Evolutionary conservation across 345 rosid species (phyloP), one percentile per base, ranked within the genome.

Genomic region (Sisymbrium irio): DNA sequence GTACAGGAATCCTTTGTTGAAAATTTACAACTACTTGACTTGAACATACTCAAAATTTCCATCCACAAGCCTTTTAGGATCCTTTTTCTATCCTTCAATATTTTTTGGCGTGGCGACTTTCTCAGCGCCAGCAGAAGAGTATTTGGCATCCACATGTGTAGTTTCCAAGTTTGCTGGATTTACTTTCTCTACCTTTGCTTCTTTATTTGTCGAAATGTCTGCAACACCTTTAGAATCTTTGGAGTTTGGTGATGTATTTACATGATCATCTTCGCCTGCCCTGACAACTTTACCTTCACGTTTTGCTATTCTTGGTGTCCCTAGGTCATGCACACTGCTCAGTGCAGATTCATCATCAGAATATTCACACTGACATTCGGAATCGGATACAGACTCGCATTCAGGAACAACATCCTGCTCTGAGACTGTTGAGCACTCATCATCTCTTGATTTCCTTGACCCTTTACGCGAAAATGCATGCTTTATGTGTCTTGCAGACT

Each of bases 391-490:
- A 15, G 82, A 74, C 35, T 82, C 91, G 3, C 77, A 74, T 22
- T 80, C 85, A 12, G 61, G 65, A 56, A 37, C 41, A 40, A 37
- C 58, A 30, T 87, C 86, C 40, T 67, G 39, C 41, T 76, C 89
- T 27, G 25, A 51, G 39, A 54, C 67, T 0, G 35, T 54, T 30
- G 81, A 56, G 13, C 55, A 36, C 62, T 79, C 49, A 2, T 35
- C 81, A 20, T 32, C 81, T 33, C 6, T 72, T 15, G 74, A 65
- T 53, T 62, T 82, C 73, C 71, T 81, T 22, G 97, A 89, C 27
- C 89, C 90, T 84, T 85, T 95, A 35, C 79, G 84, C 4, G 97
- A 88, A 67, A 95, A 77, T 0, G 33, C 88, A 41, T 89, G 85
- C 78, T 85, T 94, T 33, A 91, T 4, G 40, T 62, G 55, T 44